Evolutionary conservation across 2,329 filamentous ascomycete species (phyloP).

Genomic region (Reticulascus tulasneorum): DNA sequence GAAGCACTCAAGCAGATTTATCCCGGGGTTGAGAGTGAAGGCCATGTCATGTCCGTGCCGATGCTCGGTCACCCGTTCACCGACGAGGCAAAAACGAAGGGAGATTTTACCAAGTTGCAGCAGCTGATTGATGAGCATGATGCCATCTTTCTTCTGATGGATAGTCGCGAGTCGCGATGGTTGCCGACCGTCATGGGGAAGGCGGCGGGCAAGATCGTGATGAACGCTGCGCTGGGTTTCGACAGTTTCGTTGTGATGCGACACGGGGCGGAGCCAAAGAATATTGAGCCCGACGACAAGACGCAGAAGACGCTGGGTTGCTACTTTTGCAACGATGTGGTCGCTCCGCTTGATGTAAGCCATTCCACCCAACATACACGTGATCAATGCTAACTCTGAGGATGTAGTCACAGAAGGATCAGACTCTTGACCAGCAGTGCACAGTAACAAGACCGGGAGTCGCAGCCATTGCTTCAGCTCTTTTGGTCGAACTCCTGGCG

Average conservation of each 20-base stretch:
- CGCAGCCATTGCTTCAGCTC: conserved; percentile 84
- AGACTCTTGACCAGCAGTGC: conserved; percentile 95
- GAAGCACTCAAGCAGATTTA: conserved; percentile 81
- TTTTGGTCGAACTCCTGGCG: conserved; percentile 85
- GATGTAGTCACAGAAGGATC: conserved; percentile 84
- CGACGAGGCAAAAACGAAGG: conserved; percentile 64
- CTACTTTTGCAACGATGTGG: conserved; percentile 98
- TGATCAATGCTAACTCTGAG: neutral
- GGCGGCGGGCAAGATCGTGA: conserved; percentile 85
- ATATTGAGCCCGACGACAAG: conserved; percentile 29
- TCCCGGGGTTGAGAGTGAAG: conserved; percentile 78
- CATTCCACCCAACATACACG: neutral
- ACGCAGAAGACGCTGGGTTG: conserved; percentile 74
- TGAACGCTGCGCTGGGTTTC: conserved; percentile 95
- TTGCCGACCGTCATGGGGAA: conserved; percentile 95
- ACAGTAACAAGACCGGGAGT: conserved; percentile 93
- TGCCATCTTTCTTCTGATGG: conserved; percentile 94
- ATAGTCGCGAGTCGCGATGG: conserved; percentile 92
- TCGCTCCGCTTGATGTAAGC: conserved; percentile 86
- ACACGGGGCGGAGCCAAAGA: conserved; percentile 65
- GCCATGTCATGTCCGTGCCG: conserved; percentile 80
- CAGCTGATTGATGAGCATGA: conserved; percentile 80
- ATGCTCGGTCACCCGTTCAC: conserved; percentile 91
- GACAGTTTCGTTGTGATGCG: conserved; percentile 98
- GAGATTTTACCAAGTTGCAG: conserved; percentile 72